Conservation (phyloP, 225 moss, liverwort and hornwort species). For the Ulota crispa region DNA sequence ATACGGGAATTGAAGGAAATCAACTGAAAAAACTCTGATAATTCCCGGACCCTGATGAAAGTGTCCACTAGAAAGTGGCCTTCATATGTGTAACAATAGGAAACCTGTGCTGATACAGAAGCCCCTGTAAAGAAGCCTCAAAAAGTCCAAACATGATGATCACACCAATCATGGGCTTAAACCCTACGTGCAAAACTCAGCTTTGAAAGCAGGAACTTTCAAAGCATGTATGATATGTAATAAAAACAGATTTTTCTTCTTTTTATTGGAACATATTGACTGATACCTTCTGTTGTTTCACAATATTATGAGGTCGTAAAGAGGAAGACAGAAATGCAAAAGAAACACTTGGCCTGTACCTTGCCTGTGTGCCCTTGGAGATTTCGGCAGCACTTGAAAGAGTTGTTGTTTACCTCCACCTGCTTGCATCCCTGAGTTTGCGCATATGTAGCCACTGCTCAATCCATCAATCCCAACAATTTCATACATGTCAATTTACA, state of each 20-base stretch:
- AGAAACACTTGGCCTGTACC: slow-evolving; percentile 40
- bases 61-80: background rate
- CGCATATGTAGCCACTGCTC: slow-evolving; percentile 81
- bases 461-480: slow-evolving; percentile 27
- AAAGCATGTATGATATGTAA: background rate
- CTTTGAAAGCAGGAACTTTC: background rate
- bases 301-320: background rate
- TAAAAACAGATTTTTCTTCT: background rate
- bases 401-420: slow-evolving; percentile 51
- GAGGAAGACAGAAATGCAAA: background rate
- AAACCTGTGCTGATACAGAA: background rate
- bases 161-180: slow-evolving; percentile 1
- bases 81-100: background rate
- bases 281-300: background rate
- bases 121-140: background rate
- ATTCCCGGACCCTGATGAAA: no score
- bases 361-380: slow-evolving; percentile 97
- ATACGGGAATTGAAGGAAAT: no score
- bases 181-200: background rate
- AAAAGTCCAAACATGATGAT: background rate
- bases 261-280: background rate
- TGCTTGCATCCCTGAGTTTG: slow-evolving; percentile 53
- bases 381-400: slow-evolving; percentile 88
- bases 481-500: background rate
- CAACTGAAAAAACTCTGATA: no score